Evolutionary conservation across 129 eudicot genomes (phyloP).

Genomic region (Gnaphalium uliginosum): DNA sequence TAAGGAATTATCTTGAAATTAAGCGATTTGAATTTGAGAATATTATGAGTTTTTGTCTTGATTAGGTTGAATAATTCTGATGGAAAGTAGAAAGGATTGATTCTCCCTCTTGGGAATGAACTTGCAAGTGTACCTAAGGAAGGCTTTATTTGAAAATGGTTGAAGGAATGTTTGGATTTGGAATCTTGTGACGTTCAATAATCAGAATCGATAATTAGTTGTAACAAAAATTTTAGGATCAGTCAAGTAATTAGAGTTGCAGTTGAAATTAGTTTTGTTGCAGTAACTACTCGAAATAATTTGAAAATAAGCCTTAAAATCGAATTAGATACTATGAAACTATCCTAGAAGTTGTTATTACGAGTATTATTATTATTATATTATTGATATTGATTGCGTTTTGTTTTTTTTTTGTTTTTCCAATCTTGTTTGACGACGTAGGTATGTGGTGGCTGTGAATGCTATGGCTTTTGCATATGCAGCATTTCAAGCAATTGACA

Average conservation of each 20-base stretch:
- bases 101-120: slow-evolving; percentile 4
- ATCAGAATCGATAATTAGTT: not conserved
- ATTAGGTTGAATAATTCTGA: slow-evolving; percentile 16
- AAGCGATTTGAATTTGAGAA: not conserved
- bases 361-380: no score
- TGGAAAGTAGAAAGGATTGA: slow-evolving; percentile 26
- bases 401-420: not conserved
- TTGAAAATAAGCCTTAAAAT: not conserved
- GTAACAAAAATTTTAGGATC: not conserved
- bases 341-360: not conserved
- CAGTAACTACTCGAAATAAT: not conserved
- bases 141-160: slow-evolving; percentile 14
- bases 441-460: slow-evolving; percentile 69
- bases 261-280: not conserved
- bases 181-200: not conserved
- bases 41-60: slow-evolving; percentile 1
- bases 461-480: slow-evolving; percentile 78
- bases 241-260: not conserved
- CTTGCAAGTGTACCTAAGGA: slow-evolving; percentile 5
- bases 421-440: slow-evolving; percentile 29
- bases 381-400: not conserved
- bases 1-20: not conserved
- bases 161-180: slow-evolving; percentile 7
- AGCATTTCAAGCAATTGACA: slow-evolving; percentile 71
- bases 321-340: not conserved